These are phyloP conservation scores for Alternaria sp. DNA, from an alignment of 2,329 filamentous ascomycete genomes.

Conservation along the genomic window DNA sequence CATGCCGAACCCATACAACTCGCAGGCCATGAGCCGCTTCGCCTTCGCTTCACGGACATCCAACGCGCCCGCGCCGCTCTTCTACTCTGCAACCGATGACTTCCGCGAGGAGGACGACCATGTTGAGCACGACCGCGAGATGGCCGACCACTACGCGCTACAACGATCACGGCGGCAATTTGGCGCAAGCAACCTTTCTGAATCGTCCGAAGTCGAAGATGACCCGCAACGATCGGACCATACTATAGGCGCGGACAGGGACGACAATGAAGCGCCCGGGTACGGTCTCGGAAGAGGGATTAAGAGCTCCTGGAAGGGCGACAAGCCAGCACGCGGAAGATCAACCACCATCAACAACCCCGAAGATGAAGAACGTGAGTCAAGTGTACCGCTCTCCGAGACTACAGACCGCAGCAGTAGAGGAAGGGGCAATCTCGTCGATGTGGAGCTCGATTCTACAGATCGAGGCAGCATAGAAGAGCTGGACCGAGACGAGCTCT, in stretches of 20 bases:
- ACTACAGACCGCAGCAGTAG: conserved; percentile 58
- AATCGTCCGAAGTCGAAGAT: conserved; percentile 84
- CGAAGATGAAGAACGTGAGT: conserved; percentile 50
- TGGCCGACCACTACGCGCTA: conserved; percentile 91
- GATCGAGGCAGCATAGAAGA: conserved; percentile 57
- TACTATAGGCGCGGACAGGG: conserved; percentile 59
- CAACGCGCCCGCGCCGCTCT: conserved; percentile 85
- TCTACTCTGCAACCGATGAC: conserved; percentile 89
- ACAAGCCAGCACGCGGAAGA: conserved; percentile 54
- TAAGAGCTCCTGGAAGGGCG: conserved; percentile 65
- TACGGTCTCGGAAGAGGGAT: conserved; percentile 60
- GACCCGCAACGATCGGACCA: conserved; percentile 61
- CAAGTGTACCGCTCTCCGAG: conserved; percentile 53
- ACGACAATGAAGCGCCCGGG: conserved; percentile 49
- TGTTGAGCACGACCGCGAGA: conserved; percentile 86
- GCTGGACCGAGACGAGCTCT: conserved; percentile 44
- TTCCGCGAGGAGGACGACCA: conserved; percentile 94
- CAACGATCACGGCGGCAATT: conserved; percentile 90
- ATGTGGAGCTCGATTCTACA: conserved; percentile 81
- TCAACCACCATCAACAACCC: conserved; percentile 43
- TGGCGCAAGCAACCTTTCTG: conserved; percentile 80
- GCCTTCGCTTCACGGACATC: conserved; percentile 81
- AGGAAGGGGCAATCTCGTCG: conserved; percentile 76
- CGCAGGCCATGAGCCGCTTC: conserved; percentile 72
- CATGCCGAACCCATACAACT: conserved; percentile 80